Evolutionary conservation across 108 stramenopile species (phyloP), one percentile per base, ranked within the genome.

Genomic region (Fragilariopsis cylindrus): DNA sequence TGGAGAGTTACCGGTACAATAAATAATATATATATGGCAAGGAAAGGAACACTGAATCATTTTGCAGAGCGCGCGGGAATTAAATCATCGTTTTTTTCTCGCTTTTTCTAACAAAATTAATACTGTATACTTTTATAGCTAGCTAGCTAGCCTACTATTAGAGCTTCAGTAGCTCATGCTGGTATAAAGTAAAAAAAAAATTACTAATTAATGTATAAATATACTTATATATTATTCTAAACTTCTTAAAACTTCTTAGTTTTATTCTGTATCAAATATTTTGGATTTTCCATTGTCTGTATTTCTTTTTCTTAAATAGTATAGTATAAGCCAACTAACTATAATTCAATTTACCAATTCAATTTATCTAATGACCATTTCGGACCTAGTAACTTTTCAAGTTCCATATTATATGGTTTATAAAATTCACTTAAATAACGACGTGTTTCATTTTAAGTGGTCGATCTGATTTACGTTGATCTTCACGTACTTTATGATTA

Each of bases 381-480:
- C 13, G 64, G 46, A 15, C 80, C 81, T 11, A 82, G 54, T 4
- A 60, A 15, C 7, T 62, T 45, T 6, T 65, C 76, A 60, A 82
- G 44, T 60, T 57, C 13, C 0, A 57, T 63, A 48, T 77, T 82
- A 72, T 76, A 77, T 7, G 81, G 76, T 5, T 52, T 56, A 73
- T 72, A 82, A 21, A 82, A 77, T 1, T 57, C 66, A 4, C 19
- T 12, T 15, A 82, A 53, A 57, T 74, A 82, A 8, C 56, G 7
- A 45, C 81, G 66, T 1, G 81, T 82, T 12, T 54, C 50, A 2
- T 66, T 41, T 8, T 40, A 8, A 77, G 48, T 39, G 53, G 57
- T 15, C 8, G 48, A 4, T 73, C 21, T 15, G 60, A 3, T 7
- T 44, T 45, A 16, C 47, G 9, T 7, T 65, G 41, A 63, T 65